A percentile compares a stretch with the other conserved stretches of the same genome.
Conservation (phyloP, 225 moss, liverwort and hornwort genomes). For the Takakia lepidozioides region DNA sequence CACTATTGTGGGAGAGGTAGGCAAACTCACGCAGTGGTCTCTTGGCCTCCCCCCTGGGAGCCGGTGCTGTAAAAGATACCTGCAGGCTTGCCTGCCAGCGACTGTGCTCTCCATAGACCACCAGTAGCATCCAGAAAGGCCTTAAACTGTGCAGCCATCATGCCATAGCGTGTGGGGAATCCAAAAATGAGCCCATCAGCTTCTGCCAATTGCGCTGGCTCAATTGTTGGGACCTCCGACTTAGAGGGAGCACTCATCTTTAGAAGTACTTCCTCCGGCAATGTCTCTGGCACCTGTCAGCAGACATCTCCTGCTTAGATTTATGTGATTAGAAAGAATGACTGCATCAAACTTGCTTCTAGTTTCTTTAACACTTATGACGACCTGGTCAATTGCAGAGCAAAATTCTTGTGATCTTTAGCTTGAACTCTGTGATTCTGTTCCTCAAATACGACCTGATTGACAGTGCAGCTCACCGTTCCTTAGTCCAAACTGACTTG, state of each 20-base stretch:
- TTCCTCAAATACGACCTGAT: too few relatives aligned
- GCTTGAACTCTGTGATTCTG: too few relatives aligned
- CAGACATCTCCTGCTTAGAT: too few relatives aligned
- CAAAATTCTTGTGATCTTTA: too few relatives aligned
- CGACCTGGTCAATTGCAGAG: too few relatives aligned
- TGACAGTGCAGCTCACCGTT: too few relatives aligned
- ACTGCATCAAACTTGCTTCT: too few relatives aligned
- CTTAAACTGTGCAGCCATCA: conserved; percentile 88
- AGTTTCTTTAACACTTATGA: too few relatives aligned
- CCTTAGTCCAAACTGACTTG: too few relatives aligned
- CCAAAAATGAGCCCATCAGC: conserved; percentile 72
- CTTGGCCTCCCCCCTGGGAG: conserved; percentile 83
- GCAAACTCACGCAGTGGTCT: conserved; percentile 91
- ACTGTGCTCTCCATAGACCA: conserved; percentile 36
- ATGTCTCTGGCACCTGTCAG: conserved; percentile 61
- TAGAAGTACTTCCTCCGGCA: conserved; percentile 29
- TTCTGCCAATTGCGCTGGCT: conserved; percentile 40
- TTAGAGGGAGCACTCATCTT: conserved; percentile 68
- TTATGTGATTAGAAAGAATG: too few relatives aligned
- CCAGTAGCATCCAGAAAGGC: conserved; percentile 74
- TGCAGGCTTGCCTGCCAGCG: conserved; percentile 62
- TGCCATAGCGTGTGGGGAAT: conserved; percentile 64
- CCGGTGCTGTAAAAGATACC: conserved; percentile 77
- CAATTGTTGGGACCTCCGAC: conserved; percentile 48
- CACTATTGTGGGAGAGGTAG: too few relatives aligned